A percentile compares a stretch with the other conserved stretches of the same genome.
Conservation (phyloP, 2,329 filamentous ascomycete genomes). For the Penicillium palitans region DNA sequence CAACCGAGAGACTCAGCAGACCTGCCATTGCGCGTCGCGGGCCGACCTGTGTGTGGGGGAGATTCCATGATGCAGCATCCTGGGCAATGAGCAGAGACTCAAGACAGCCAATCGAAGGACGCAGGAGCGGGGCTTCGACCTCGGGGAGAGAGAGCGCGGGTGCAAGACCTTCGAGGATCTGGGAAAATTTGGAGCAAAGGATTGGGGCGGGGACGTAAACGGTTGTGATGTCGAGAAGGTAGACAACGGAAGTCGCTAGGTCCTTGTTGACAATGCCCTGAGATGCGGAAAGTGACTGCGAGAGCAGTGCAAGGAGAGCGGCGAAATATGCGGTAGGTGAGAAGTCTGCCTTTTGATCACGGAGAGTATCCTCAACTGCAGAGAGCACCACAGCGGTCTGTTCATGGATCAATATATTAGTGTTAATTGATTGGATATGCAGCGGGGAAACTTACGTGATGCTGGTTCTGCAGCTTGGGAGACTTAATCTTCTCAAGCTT, state of each 20-base stretch:
- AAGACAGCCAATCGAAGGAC: conserved; percentile 87
- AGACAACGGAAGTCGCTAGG: conserved; percentile 81
- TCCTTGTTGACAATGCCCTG: conserved; percentile 74
- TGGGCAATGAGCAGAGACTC: conserved; percentile 90
- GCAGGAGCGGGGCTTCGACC: conserved; percentile 81
- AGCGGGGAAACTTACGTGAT: conserved; percentile 64
- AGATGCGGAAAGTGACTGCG: conserved; percentile 66
- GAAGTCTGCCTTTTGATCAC: conserved; percentile 78
- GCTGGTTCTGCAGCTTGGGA: conserved; percentile 92
- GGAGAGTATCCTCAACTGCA: conserved; percentile 89
- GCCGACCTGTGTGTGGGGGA: conserved; percentile 77
- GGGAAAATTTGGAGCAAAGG: conserved; percentile 89
- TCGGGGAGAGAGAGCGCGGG: conserved; percentile 77
- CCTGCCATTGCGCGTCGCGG: conserved; percentile 85
- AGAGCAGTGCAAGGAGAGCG: conserved; percentile 84
- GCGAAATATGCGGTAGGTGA: conserved; percentile 93
- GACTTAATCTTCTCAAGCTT: conserved; percentile 97
- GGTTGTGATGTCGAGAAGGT: conserved; percentile 90
- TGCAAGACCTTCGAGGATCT: conserved; percentile 83
- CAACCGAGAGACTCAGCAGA: conserved; percentile 78
- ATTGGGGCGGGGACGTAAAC: conserved; percentile 81
- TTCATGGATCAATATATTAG: conserved; percentile 13
- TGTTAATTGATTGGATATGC: not conserved
- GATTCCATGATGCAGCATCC: conserved; percentile 82
- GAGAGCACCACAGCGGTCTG: conserved; percentile 71